Evolutionary conservation across 192 early-diverging fungal genomes (phyloP), one percentile per base, ranked within the genome.

Genomic region (Backusella tuberculispora): DNA sequence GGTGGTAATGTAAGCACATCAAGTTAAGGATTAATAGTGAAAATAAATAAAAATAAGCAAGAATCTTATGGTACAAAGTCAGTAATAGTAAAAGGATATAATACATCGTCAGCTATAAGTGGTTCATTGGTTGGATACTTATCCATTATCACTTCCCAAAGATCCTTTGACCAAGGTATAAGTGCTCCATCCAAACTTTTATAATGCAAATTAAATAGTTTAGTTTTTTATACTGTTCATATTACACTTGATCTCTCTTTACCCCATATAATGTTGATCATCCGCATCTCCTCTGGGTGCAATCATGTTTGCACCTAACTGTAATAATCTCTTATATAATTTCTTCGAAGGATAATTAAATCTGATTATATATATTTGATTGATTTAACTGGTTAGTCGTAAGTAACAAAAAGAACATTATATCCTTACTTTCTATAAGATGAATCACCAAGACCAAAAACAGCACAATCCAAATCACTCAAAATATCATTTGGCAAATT

Each of bases 261-360:
- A 85, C 83, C 98, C 98, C 74, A 97, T 81, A 66, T 95, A 95
- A 76, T 99, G 96, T 81, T 98, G 96, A 83, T 98, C 98, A 76
- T 99, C 98, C 37, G 94, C 96, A 72, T 97, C 94, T 0, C 95
- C 96, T 26, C 93, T 84, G 15, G 76, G 71, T 37, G 91, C 73
- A 9, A 99, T 63, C 14, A 91, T 80, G 43, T 65, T 68, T 3
- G 93, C 98, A 21, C 98, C 98, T 29, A 99, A 85, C 71, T 98
- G 94, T 66, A 86, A 71, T 67, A 98, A 81, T 43, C 98, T 85
- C 45, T 94, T 92, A 82, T 90, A 86, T 63, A 99, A 86, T 73
- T 98, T 96, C 78, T 98, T 98, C 0, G 95, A 92, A 4, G 97
- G 92, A 82, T 89, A 96, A 78, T 98, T 98, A 87, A 94, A 99